These are phyloP conservation scores for Rhododendron vialii DNA, from an alignment of 148 eudicot genomes.

Conservation along the genomic window DNA sequence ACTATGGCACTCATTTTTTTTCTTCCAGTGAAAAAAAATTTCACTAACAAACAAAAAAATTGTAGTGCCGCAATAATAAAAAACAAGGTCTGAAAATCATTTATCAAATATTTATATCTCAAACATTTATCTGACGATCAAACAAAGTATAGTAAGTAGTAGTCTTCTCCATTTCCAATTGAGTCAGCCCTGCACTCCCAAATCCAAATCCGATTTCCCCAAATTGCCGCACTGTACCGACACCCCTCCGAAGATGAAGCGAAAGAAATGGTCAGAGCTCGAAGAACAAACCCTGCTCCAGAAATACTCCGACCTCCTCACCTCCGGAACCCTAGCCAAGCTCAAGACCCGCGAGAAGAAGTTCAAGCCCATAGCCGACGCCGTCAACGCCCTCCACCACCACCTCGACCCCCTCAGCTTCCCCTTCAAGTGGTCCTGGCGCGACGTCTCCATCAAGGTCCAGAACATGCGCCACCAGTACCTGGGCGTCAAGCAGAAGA, in stretches of 20 bases:
- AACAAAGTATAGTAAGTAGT: too few species aligned
- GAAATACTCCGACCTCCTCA: constrained; percentile 55
- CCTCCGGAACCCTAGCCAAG: constrained; percentile 59
- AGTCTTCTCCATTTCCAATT: neutral
- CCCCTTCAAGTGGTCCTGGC: constrained; percentile 91
- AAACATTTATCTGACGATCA: too few species aligned
- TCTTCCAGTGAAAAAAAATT: too few species aligned
- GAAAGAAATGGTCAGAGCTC: constrained; percentile 84
- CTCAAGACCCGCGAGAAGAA: constrained; percentile 82
- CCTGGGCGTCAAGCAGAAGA: constrained; percentile 83
- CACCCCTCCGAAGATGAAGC: constrained; percentile 48
- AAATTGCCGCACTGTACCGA: neutral
- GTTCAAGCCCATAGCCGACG: constrained; percentile 89
- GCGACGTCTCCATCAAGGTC: constrained; percentile 84
- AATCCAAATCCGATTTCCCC: neutral
- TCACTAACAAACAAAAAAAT: too few species aligned
- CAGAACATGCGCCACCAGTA: constrained; percentile 97
- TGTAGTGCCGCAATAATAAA: too few species aligned
- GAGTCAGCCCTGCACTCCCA: neutral
- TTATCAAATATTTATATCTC: too few species aligned
- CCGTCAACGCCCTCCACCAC: constrained; percentile 65
- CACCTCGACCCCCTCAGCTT: constrained; percentile 47
- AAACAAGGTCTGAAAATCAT: too few species aligned
- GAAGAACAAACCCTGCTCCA: constrained; percentile 66
- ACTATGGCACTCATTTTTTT: too few species aligned